These are phyloP conservation scores for Ophiorrhiza pumila DNA, from an alignment of 257 asterid species.

Conservation along the genomic window DNA sequence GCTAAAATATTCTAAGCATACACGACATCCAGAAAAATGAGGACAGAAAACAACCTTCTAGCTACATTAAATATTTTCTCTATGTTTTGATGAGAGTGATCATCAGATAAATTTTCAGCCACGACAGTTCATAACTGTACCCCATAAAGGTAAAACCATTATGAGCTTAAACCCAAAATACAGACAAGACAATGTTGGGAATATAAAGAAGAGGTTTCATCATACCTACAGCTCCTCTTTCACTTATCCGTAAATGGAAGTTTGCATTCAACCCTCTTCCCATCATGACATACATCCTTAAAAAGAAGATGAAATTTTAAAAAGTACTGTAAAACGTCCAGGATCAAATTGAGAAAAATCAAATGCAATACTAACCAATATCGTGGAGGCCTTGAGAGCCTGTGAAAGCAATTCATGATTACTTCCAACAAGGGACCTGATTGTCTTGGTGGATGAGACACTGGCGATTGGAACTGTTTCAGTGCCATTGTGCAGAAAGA, in stretches of 20 bases:
- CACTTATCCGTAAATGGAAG: slow-evolving; percentile 68
- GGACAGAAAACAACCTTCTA: slow-evolving; percentile 50
- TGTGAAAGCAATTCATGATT: slow-evolving; percentile 70
- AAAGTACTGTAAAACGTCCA: too few species aligned
- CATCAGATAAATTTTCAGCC: slow-evolving; percentile 90
- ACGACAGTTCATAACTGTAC: slow-evolving; percentile 74
- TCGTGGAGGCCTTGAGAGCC: slow-evolving; percentile 74
- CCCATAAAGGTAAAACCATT: neutral
- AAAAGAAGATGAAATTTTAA: too few species aligned
- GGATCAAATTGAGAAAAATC: neutral
- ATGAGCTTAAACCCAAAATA: neutral
- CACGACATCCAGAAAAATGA: neutral
- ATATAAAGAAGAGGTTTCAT: too few species aligned
- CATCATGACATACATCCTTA: slow-evolving; percentile 77
- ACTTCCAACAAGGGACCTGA: slow-evolving; percentile 63
- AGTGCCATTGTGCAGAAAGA: slow-evolving; percentile 1
- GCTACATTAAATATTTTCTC: slow-evolving; percentile 87
- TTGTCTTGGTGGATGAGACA: slow-evolving; percentile 78
- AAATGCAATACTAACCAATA: slow-evolving; percentile 50
- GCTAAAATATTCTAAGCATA: neutral
- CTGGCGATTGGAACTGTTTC: slow-evolving; percentile 70
- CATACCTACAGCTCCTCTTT: slow-evolving; percentile 88
- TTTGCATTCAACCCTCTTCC: slow-evolving; percentile 80
- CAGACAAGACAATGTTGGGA: too few species aligned
- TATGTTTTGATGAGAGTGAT: slow-evolving; percentile 95